A percentile compares a stretch with the other conserved stretches of the same genome.
Evolutionary conservation across 2,329 filamentous ascomycete genomes (phyloP).

Genomic region (Myriangium duriaei): DNA sequence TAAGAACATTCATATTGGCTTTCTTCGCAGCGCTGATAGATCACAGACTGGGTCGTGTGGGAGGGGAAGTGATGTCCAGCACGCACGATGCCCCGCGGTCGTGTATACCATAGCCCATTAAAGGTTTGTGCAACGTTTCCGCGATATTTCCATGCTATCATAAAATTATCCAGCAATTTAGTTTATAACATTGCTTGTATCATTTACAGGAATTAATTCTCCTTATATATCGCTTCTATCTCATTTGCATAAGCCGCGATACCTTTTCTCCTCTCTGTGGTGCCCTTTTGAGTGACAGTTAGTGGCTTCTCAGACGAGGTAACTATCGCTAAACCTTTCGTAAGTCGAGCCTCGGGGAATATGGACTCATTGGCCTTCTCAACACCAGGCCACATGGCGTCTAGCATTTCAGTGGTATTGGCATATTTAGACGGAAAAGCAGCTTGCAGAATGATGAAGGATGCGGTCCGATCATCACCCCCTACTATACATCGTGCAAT

Average conservation of each 20-base stretch:
- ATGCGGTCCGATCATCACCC: conserved; percentile 6
- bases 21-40: too few relatives aligned
- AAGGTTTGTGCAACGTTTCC: too few relatives aligned
- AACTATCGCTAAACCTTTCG: conserved; percentile 11
- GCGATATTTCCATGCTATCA: too few relatives aligned
- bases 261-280: conserved; percentile 9
- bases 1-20: too few relatives aligned
- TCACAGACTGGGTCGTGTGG: too few relatives aligned
- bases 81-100: too few relatives aligned
- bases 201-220: too few relatives aligned
- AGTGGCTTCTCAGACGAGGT: conserved; percentile 10
- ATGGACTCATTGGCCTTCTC: conserved; percentile 12
- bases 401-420: conserved; percentile 1
- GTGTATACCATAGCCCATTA: too few relatives aligned
- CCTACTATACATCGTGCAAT: conserved; percentile 11
- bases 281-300: conserved; percentile 11
- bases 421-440: not conserved
- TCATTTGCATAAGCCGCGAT: conserved; percentile 11
- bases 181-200: too few relatives aligned
- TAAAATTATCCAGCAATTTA: too few relatives aligned
- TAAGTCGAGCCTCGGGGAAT: conserved; percentile 10
- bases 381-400: conserved; percentile 10
- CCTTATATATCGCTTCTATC: conserved; percentile 6
- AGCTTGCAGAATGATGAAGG: conserved; percentile 12
- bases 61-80: too few relatives aligned